A percentile compares a stretch with the other conserved stretches of the same genome.
These are phyloP conservation scores for Ascocoryne sarcoides DNA, from an alignment of 2,329 filamentous ascomycete species.

Conservation along the genomic window DNA sequence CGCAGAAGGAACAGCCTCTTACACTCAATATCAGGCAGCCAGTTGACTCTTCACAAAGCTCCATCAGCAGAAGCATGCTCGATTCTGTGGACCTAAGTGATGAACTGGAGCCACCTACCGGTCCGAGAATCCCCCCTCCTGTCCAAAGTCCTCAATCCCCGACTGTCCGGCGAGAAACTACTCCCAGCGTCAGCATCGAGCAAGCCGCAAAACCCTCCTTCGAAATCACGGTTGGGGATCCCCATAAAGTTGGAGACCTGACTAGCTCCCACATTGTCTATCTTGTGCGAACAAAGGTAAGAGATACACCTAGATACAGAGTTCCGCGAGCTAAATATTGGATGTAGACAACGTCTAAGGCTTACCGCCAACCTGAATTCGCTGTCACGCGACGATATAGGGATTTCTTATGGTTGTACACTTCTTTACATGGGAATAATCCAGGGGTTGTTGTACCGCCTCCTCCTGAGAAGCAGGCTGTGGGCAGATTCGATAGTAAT, in stretches of 20 bases:
- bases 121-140: constrained; percentile 58
- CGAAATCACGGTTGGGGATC: constrained; percentile 85
- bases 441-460: constrained; percentile 92
- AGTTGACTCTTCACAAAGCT: constrained; percentile 36
- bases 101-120: constrained; percentile 39
- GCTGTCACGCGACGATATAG: constrained; percentile 89
- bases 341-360: constrained; percentile 80
- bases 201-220: constrained; percentile 90
- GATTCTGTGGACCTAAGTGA: constrained; percentile 68
- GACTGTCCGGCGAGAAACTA: constrained; percentile 42
- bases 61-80: constrained; percentile 41
- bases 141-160: constrained; percentile 50
- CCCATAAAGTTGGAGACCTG: constrained; percentile 93
- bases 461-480: constrained; percentile 94
- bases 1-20: constrained; percentile 57
- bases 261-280: constrained; percentile 98
- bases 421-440: constrained; percentile 85
- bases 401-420: constrained; percentile 98
- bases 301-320: constrained; percentile 8
- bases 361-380: constrained; percentile 87
- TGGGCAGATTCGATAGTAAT: constrained; percentile 90
- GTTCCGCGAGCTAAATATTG: constrained; percentile 12
- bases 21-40: constrained; percentile 44
- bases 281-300: constrained; percentile 83
- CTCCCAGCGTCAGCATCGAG: constrained; percentile 81